Percentiles rank a stretch among this genome's conserved stretches.
Conservation (phyloP, 208 protist genomes). For the Crithidia fasciculata region DNA sequence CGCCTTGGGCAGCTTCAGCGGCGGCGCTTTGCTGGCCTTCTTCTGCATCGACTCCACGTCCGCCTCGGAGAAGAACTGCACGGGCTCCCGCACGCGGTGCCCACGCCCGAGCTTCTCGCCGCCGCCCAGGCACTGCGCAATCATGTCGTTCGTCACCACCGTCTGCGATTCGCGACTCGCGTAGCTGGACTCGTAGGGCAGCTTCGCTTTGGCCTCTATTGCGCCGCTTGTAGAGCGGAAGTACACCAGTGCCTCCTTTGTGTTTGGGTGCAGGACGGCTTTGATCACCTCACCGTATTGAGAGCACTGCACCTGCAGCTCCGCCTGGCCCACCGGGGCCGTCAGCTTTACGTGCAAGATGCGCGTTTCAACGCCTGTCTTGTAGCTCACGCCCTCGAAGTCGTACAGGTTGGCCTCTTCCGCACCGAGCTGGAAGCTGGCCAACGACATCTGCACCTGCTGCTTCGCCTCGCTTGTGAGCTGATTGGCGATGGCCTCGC, state of each 20-base stretch:
- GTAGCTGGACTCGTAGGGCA: constrained; percentile 72
- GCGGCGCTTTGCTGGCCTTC: constrained; percentile 54
- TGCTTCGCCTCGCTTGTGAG: constrained; percentile 86
- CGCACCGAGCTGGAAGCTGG: constrained; percentile 94
- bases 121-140: constrained; percentile 67
- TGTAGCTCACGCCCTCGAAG: constrained; percentile 96
- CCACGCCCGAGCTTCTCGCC: constrained; percentile 88
- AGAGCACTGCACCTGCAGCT: constrained; percentile 73
- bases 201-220: constrained; percentile 76
- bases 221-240: constrained; percentile 80
- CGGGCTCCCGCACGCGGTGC: constrained; percentile 72
- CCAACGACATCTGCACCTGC: constrained; percentile 88
- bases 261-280: constrained; percentile 83
- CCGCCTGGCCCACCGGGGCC: constrained; percentile 60
- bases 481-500: constrained; percentile 86
- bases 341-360: constrained; percentile 73
- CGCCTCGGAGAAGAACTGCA: constrained; percentile 67
- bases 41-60: constrained; percentile 70
- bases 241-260: constrained; percentile 83
- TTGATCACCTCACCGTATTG: constrained; percentile 77
- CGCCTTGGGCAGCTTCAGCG: constrained; percentile 66
- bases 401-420: constrained; percentile 95
- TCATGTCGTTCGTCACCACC: constrained; percentile 85
- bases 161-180: constrained; percentile 66
- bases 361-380: constrained; percentile 66